These are phyloP conservation scores for Sclerotinia subarctica DNA, from an alignment of 2,329 filamentous ascomycete species.

Conservation along the genomic window DNA sequence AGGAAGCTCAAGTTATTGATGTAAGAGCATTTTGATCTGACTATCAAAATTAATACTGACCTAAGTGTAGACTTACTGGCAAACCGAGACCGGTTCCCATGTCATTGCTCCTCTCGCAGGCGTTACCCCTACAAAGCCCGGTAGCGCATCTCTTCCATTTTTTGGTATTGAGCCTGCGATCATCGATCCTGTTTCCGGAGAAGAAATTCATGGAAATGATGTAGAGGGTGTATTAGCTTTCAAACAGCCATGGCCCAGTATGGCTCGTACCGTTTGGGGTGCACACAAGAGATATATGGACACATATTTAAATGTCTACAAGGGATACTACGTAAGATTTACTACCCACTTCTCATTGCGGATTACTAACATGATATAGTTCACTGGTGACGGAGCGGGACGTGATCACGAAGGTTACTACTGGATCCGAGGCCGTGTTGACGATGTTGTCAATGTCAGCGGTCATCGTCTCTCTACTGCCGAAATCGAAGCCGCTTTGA, in stretches of 20 bases:
- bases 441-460: slow-evolving; percentile 97
- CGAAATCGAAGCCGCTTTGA: slow-evolving; percentile 94
- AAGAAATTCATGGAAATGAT: slow-evolving; percentile 92
- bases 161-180: slow-evolving; percentile 98
- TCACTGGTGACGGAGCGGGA: slow-evolving; percentile 89
- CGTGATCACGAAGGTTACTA: slow-evolving; percentile 98
- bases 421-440: slow-evolving; percentile 98
- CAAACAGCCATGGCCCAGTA: slow-evolving; percentile 89
- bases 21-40: slow-evolving; percentile 57
- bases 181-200: slow-evolving; percentile 91
- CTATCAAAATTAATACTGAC: slow-evolving; percentile 32
- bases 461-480: slow-evolving; percentile 95
- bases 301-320: slow-evolving; percentile 96
- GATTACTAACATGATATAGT: slow-evolving; percentile 47
- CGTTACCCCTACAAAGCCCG: slow-evolving; percentile 93
- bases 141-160: slow-evolving; percentile 92
- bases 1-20: slow-evolving; percentile 89
- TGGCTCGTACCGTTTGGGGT: slow-evolving; percentile 96
- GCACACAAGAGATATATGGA: slow-evolving; percentile 99
- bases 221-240: slow-evolving; percentile 80
- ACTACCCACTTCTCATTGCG: background rate
- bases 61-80: slow-evolving; percentile 84
- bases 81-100: slow-evolving; percentile 97
- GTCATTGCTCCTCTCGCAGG: slow-evolving; percentile 92
- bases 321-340: slow-evolving; percentile 88